phyloP scores from a whole-genome alignment of 164 flowering plant species.

The Liriodendron chinense region DNA sequence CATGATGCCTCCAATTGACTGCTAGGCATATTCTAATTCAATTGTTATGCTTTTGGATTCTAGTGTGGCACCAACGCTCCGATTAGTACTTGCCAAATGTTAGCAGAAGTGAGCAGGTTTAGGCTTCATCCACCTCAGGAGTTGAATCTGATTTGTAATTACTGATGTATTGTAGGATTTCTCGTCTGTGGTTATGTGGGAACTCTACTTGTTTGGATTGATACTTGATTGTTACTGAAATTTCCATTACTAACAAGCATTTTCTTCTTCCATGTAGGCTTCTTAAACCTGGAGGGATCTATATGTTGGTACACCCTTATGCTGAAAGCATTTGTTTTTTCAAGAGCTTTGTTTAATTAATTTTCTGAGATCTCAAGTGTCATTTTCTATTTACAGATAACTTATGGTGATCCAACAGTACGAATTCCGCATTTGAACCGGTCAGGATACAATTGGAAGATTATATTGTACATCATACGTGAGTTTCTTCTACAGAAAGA shows the following conservation, averaged over 20 bases:
- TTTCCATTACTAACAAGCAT: constrained; percentile 9
- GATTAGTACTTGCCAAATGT: constrained; percentile 73
- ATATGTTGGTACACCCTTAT: constrained; percentile 67
- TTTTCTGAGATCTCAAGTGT: not conserved
- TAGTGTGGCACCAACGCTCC: constrained; percentile 91
- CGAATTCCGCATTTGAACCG: constrained; percentile 74
- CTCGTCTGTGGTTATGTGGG: not conserved
- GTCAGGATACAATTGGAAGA: constrained; percentile 68
- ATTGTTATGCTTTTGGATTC: constrained; percentile 20
- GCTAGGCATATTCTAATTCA: constrained; percentile 17
- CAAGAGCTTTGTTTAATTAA: not conserved
- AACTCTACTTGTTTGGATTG: not conserved
- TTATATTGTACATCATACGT: constrained; percentile 70
- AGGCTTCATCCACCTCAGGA: constrained; percentile 30
- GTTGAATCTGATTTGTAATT: constrained; percentile 16
- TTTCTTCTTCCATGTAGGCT: constrained; percentile 52
- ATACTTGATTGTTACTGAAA: not conserved
- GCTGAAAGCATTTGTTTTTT: not conserved
- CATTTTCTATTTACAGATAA: constrained; percentile 47
- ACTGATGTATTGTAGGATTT: constrained; percentile 17
- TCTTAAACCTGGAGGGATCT: constrained; percentile 89
- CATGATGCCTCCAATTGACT: constrained; percentile 15
- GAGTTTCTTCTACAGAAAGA: constrained; percentile 32
- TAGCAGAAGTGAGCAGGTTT: constrained; percentile 98
- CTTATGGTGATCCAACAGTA: constrained; percentile 91